Conservation (phyloP, 306 rosid genomes). For the Betula pendula region DNA sequence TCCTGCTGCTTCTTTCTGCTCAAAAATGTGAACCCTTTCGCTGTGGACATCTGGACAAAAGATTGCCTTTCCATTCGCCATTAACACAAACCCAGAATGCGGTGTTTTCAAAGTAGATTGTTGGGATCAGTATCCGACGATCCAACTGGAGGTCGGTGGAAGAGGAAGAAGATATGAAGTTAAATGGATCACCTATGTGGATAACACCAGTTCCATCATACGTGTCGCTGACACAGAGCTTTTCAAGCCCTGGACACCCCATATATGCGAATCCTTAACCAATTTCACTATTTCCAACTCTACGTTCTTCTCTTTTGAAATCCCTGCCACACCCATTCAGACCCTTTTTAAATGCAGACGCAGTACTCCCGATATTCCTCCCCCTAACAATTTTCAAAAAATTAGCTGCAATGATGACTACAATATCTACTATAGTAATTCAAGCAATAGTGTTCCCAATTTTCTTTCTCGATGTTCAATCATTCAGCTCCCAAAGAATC, state of each 20-base stretch:
- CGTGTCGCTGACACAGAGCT: background rate
- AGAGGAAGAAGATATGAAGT: background rate
- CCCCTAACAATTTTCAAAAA: background rate
- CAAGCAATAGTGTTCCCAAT: rapidly evolving
- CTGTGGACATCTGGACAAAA: constrained; percentile 5
- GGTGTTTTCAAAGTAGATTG: background rate
- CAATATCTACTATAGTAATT: background rate
- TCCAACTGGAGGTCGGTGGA: background rate
- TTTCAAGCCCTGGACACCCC: background rate
- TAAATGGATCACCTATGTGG: rapidly evolving
- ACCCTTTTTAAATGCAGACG: constrained; percentile 23
- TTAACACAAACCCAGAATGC: background rate
- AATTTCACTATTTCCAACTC: background rate
- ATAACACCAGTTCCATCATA: background rate
- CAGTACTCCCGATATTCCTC: too few relatives aligned
- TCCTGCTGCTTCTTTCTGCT: constrained; percentile 8
- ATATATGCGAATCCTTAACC: background rate
- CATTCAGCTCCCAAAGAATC: constrained; percentile 28
- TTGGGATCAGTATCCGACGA: background rate
- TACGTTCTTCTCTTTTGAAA: constrained; percentile 15
- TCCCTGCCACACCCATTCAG: background rate
- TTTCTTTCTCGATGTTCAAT: constrained; percentile 16
- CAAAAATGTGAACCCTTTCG: background rate
- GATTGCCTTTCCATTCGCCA: constrained; percentile 6
- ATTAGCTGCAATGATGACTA: background rate